Base-by-base conservation (phyloP, 257 asterid species). In the Solanum chiquidenum region DNA sequence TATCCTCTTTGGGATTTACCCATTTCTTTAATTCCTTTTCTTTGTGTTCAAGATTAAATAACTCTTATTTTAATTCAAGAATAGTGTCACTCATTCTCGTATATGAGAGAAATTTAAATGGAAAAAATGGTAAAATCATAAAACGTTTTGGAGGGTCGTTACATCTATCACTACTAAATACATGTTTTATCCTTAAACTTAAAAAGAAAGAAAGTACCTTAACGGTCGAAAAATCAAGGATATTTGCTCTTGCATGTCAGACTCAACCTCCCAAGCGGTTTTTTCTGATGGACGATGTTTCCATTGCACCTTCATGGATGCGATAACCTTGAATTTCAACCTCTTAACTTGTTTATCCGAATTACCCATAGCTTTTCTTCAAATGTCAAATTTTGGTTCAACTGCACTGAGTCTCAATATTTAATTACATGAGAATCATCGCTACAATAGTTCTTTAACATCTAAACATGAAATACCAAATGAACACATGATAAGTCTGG, bases 301-400 rank as follows among this genome's bases (percentile, higher is more conserved):
- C n/a, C 66, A 20, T 7, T 49, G 25, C 0, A 55, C 66, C 25
- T 55, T 55, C 25, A 20, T 20, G 20, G 4, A 55, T 7, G 11
- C 0, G 5, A 58, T 58, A 20, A 0, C 25, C 12, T 0, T 58
- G 2, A 20, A 58, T 58, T 27, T 18, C 25, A 58, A 7, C 66
- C 10, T 58, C 11, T 21, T 58, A 58, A 58, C 66, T 21, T 20
- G 25, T 21, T 27, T 58, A 20, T 58, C 11, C 66, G 21, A 0
- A 58, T 20, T 58, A 58, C 0, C 5, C 2, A 58, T 58, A 20
- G 66, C 2, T 58, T 20, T 58, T 58, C 27, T 21, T 58, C 66
- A 58, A 58, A 58, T 58, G 11, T 7, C 12, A 58, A 20, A 21
- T 21, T 21, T 58, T 21, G 66, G 25, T 58, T 21, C 5, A 58